Evolutionary conservation across 2,329 filamentous ascomycete genomes (phyloP).

Genomic region (Amylocarpus encephaloides): DNA sequence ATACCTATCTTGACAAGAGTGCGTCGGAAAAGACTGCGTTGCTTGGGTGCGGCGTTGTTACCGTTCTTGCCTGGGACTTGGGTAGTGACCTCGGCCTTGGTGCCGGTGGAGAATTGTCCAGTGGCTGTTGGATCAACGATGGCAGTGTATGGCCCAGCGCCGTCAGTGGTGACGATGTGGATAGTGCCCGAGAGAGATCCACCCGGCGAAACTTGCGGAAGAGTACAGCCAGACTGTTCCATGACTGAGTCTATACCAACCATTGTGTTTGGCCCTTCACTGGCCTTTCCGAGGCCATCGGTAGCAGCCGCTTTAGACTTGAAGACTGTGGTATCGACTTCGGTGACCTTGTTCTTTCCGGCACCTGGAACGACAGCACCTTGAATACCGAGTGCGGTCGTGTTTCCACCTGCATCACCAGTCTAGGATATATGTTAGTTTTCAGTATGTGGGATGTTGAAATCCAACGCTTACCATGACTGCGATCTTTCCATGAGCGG

Average conservation of each 20-base stretch:
- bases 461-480: constrained; percentile 20
- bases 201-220: constrained; percentile 54
- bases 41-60: constrained; percentile 31
- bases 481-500: constrained; percentile 55
- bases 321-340: constrained; percentile 43
- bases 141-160: constrained; percentile 50
- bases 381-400: constrained; percentile 37
- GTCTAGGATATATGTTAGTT: constrained; percentile 14
- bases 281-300: constrained; percentile 52
- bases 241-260: constrained; percentile 52
- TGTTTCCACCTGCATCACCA: constrained; percentile 38
- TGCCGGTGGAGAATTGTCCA: constrained; percentile 41
- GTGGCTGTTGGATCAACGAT: constrained; percentile 58
- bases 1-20: constrained; percentile 26
- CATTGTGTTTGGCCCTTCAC: constrained; percentile 50
- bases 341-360: constrained; percentile 37
- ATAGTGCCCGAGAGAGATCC: constrained; percentile 56
- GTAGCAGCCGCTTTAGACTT: constrained; percentile 46
- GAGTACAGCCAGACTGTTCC: constrained; percentile 45
- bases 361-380: constrained; percentile 37
- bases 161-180: constrained; percentile 62
- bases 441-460: background rate
- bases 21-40: constrained; percentile 22
- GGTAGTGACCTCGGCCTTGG: constrained; percentile 47
- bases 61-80: constrained; percentile 42